A percentile compares a stretch with the other conserved stretches of the same genome.
These are phyloP conservation scores for Phialophora macrospora DNA, from an alignment of 2,329 filamentous ascomycete genomes.

Conservation along the genomic window DNA sequence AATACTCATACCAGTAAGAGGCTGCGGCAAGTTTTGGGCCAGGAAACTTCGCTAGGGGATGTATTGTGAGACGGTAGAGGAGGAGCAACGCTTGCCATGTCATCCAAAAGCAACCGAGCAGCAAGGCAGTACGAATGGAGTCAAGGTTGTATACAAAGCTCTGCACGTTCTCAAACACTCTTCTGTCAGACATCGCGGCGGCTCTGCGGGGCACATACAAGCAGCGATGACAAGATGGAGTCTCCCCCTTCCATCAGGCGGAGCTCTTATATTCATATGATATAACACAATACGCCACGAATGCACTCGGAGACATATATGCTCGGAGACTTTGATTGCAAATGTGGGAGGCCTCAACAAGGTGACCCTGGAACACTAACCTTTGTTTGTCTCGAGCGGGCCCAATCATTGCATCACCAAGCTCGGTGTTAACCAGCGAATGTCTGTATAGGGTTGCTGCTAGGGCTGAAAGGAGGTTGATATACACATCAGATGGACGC, in stretches of 20 bases:
- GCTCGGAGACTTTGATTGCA: neutral
- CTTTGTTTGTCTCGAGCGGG: neutral
- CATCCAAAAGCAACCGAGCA: neutral
- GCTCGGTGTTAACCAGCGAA: neutral
- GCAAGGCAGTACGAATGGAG: neutral
- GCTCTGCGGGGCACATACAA: neutral
- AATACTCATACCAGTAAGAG: slow-evolving; percentile 42
- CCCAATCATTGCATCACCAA: neutral
- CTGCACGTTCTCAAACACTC: neutral
- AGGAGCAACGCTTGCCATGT: slow-evolving; percentile 7
- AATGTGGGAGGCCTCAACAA: neutral
- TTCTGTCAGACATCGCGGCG: neutral
- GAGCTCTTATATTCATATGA: neutral
- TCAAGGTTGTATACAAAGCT: neutral
- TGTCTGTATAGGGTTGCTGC: neutral
- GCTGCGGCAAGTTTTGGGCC: slow-evolving; percentile 45
- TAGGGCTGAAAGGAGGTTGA: neutral
- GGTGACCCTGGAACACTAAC: neutral
- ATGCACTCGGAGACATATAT: neutral
- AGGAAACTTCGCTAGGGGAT: slow-evolving; percentile 38
- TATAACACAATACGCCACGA: neutral
- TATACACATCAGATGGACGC: neutral
- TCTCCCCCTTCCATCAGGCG: neutral
- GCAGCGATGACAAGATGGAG: neutral
- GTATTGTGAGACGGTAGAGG: slow-evolving; percentile 36